Conservation (phyloP, 768 basidiomycete species). For the Lentinula sp. region DNA sequence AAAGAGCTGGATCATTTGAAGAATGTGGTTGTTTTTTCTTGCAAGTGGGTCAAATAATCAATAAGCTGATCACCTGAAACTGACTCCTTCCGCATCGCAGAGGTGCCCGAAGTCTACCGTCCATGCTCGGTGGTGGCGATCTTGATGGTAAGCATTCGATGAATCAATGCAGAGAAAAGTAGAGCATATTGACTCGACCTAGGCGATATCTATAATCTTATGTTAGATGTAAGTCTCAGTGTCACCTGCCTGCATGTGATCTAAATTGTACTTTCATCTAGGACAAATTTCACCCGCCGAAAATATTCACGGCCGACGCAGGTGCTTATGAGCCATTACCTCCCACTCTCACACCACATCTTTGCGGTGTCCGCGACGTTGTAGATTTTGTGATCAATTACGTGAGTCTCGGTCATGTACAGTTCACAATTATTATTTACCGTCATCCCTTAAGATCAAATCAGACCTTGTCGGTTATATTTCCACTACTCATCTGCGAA, state of each 20-base stretch:
- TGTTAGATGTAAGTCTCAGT: slow-evolving; percentile 27
- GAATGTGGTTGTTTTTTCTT: slow-evolving; percentile 47
- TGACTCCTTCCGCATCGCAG: slow-evolving; percentile 13
- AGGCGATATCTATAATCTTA: slow-evolving; percentile 46
- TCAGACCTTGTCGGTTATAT: slow-evolving; percentile 35
- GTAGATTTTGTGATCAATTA: slow-evolving; percentile 43
- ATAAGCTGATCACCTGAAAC: background rate
- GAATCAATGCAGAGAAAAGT: slow-evolving; percentile 11
- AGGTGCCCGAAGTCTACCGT: slow-evolving; percentile 38
- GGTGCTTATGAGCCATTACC: slow-evolving; percentile 33
- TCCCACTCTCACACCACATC: slow-evolving; percentile 21
- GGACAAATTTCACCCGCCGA: slow-evolving; percentile 23
- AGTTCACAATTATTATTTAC: background rate
- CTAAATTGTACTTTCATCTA: background rate
- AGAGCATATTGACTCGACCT: background rate
- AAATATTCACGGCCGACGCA: slow-evolving; percentile 11
- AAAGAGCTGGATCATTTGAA: slow-evolving; percentile 31
- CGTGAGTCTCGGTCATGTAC: slow-evolving; percentile 20
- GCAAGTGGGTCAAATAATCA: slow-evolving; percentile 25
- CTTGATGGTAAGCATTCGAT: slow-evolving; percentile 40
- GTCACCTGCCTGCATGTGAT: background rate
- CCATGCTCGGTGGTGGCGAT: slow-evolving; percentile 48
- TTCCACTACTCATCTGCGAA: slow-evolving; percentile 35
- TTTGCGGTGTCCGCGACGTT: slow-evolving; percentile 36
- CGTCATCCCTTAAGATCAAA: slow-evolving; percentile 16